These are phyloP conservation scores for Quercus glauca DNA, from an alignment of 306 rosid species.

Conservation along the genomic window DNA sequence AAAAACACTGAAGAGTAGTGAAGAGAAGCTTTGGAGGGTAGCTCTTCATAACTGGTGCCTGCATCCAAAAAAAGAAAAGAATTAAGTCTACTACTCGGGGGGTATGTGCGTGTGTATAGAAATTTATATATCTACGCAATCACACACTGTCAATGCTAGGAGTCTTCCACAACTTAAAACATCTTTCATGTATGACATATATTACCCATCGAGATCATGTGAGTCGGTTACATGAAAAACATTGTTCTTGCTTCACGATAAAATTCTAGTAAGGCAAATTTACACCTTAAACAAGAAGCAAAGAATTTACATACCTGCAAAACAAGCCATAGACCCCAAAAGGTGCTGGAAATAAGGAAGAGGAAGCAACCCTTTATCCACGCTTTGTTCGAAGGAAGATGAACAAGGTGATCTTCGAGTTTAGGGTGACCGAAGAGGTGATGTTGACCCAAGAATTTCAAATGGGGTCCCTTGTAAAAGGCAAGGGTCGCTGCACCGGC, in stretches of 20 bases:
- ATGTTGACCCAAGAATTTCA: constrained; percentile 30
- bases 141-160: not conserved
- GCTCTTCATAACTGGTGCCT: constrained; percentile 57
- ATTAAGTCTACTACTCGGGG: not conserved
- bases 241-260: no score
- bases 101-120: not conserved
- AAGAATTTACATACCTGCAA: constrained; percentile 46
- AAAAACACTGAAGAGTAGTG: constrained; percentile 62
- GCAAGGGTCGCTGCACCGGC: constrained; percentile 67
- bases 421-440: constrained; percentile 33
- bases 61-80: not conserved
- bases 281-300: not conserved
- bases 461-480: constrained; percentile 70
- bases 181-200: not conserved
- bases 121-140: not conserved
- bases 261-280: no score
- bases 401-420: constrained; percentile 9
- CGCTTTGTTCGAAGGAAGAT: constrained; percentile 23
- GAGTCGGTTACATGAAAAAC: no score
- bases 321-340: constrained; percentile 79
- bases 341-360: constrained; percentile 65
- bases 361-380: constrained; percentile 90
- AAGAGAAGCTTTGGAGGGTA: constrained; percentile 76
- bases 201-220: no score
- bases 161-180: not conserved